Evolutionary conservation across 768 basidiomycete genomes (phyloP).

Genomic region (Boletus patriciae): DNA sequence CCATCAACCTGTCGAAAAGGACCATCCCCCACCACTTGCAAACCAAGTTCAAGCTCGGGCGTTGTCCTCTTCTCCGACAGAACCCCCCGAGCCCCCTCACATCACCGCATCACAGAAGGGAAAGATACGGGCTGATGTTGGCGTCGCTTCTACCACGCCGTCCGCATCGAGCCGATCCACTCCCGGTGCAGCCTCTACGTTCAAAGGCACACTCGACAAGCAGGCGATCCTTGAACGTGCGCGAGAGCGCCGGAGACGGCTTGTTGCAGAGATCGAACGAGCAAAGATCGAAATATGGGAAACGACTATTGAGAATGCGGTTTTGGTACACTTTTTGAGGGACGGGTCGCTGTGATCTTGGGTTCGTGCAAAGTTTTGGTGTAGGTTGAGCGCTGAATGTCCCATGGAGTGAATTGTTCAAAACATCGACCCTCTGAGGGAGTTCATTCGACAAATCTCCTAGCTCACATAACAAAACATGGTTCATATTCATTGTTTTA

Average conservation of each 20-base stretch:
- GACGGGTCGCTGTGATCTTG: constrained; percentile 16
- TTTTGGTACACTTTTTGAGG: constrained; percentile 49
- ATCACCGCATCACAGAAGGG: constrained; percentile 15
- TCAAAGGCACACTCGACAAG: constrained; percentile 28
- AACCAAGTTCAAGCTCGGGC: not conserved
- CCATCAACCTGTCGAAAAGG: constrained; percentile 4
- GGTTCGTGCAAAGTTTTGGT: not conserved
- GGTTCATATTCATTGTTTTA: constrained; percentile 17
- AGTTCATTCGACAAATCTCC: not conserved
- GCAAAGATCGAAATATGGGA: constrained; percentile 75
- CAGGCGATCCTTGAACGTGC: constrained; percentile 53
- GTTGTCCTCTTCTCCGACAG: not conserved
- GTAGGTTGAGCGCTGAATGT: not conserved
- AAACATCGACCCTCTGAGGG: not conserved
- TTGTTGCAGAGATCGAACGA: constrained; percentile 55
- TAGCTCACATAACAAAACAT: not conserved
- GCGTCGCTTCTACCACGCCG: not conserved
- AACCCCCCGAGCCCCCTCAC: not conserved
- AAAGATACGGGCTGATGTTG: constrained; percentile 9
- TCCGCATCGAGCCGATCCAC: constrained; percentile 2
- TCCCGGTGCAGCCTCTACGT: not conserved
- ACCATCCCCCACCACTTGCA: not conserved
- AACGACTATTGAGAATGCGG: constrained; percentile 68
- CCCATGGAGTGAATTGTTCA: not conserved
- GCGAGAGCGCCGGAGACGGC: constrained; percentile 48